A percentile compares a stretch with the other conserved stretches of the same genome.
These are phyloP conservation scores for Parmales sp. DNA, from an alignment of 108 stramenopile genomes.

Conservation along the genomic window DNA sequence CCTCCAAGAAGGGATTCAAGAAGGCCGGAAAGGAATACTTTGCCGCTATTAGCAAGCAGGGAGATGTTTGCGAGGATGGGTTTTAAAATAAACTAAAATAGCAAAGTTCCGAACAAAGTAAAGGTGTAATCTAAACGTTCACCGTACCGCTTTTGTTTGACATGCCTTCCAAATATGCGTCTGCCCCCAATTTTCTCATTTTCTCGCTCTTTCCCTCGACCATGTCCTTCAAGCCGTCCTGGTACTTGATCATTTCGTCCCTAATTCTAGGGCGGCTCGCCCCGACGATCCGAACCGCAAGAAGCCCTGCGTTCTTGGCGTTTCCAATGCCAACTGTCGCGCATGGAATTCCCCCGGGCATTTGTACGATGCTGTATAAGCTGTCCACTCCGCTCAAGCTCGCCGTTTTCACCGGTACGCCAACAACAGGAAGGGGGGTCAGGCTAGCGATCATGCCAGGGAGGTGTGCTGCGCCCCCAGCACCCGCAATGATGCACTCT, in stretches of 20 bases:
- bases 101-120: no score
- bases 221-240: constrained; percentile 57
- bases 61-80: constrained; percentile 71
- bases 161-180: constrained; percentile 69
- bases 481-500: constrained; percentile 90
- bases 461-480: constrained; percentile 98
- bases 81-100: no score
- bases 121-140: no score
- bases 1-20: constrained; percentile 53
- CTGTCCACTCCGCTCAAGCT: constrained; percentile 94
- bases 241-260: constrained; percentile 67
- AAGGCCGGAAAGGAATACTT: constrained; percentile 65
- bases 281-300: constrained; percentile 86
- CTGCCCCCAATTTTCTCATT: constrained; percentile 53
- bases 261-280: constrained; percentile 57
- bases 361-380: constrained; percentile 93
- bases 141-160: constrained; percentile 65
- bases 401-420: constrained; percentile 95
- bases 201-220: constrained; percentile 55
- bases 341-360: constrained; percentile 96
- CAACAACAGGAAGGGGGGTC: constrained; percentile 94
- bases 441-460: constrained; percentile 97
- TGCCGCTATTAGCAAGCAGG: constrained; percentile 58
- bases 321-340: constrained; percentile 99
- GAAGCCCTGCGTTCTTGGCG: constrained; percentile 89